A percentile compares a stretch with the other conserved stretches of the same genome.
phyloP scores from a whole-genome alignment of 495 filamentous ascomycete species.

The Hypoxylon perforatum region DNA sequence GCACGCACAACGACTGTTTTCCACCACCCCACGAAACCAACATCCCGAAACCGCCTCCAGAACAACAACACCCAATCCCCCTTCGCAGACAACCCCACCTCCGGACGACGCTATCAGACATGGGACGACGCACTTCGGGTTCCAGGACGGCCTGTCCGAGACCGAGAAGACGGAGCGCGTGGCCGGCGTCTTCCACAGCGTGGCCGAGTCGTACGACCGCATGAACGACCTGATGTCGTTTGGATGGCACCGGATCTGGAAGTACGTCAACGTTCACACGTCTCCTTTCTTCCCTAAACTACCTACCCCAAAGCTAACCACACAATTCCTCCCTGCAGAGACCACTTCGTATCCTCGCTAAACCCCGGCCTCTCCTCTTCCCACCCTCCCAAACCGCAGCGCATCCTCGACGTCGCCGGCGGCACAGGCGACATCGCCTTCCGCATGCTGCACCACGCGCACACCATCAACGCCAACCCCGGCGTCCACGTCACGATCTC shows the following conservation, averaged over 20 bases:
- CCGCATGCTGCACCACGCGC: slow-evolving; percentile 91
- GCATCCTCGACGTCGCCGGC: slow-evolving; percentile 96
- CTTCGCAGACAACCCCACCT: slow-evolving; percentile 12
- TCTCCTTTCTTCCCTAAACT: neutral
- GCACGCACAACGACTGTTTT: slow-evolving; percentile 24
- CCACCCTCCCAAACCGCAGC: slow-evolving; percentile 59
- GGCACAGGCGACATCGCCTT: slow-evolving; percentile 98
- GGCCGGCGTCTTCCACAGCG: slow-evolving; percentile 91
- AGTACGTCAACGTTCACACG: too few relatives aligned
- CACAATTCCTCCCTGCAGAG: slow-evolving; percentile 60
- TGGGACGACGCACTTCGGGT: slow-evolving; percentile 92
- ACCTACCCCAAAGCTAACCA: slow-evolving; percentile 24
- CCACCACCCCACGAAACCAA: slow-evolving; percentile 25
- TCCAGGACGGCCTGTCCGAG: slow-evolving; percentile 81
- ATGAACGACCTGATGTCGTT: slow-evolving; percentile 99
- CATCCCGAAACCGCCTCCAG: slow-evolving; percentile 21
- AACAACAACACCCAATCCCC: slow-evolving; percentile 12
- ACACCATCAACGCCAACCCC: slow-evolving; percentile 81
- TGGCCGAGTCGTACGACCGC: slow-evolving; percentile 88
- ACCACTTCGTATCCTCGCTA: slow-evolving; percentile 91
- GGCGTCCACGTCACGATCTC: slow-evolving; percentile 84
- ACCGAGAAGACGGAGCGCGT: slow-evolving; percentile 77
- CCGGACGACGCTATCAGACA: slow-evolving; percentile 44
- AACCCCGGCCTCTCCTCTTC: slow-evolving; percentile 83
- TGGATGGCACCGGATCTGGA: slow-evolving; percentile 96